Percentiles rank a stretch among this genome's conserved stretches.
Evolutionary conservation across 352 stramenopile species (phyloP).

Genomic region (Pythium folliculosum): DNA sequence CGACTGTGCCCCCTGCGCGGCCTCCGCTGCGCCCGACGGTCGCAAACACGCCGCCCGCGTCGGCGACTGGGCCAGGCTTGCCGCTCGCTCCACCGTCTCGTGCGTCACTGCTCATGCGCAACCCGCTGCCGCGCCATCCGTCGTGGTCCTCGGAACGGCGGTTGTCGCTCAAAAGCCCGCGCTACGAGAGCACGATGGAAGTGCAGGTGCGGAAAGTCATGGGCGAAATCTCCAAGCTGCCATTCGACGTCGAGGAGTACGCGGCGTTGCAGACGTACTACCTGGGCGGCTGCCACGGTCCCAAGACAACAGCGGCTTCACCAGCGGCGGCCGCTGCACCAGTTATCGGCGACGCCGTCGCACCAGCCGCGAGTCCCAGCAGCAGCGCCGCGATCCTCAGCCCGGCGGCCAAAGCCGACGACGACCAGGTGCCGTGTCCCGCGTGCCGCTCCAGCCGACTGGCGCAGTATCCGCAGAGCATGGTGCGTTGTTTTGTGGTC

Average conservation of each 20-base stretch:
- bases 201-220: slow-evolving; percentile 71
- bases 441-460: slow-evolving; percentile 45
- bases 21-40: slow-evolving; percentile 14
- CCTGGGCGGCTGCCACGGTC: slow-evolving; percentile 48
- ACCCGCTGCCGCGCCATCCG: slow-evolving; percentile 18
- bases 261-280: slow-evolving; percentile 64
- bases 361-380: slow-evolving; percentile 11
- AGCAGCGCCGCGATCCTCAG: slow-evolving; percentile 6
- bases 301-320: slow-evolving; percentile 24
- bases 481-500: slow-evolving; percentile 32
- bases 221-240: slow-evolving; percentile 56
- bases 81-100: neutral
- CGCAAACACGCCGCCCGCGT: neutral
- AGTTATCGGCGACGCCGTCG: neutral
- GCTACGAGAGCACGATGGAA: slow-evolving; percentile 75
- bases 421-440: slow-evolving; percentile 27
- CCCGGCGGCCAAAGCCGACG: neutral
- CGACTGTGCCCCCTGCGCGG: slow-evolving; percentile 8
- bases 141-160: slow-evolving; percentile 42
- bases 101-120: slow-evolving; percentile 14
- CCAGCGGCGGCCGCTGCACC: neutral
- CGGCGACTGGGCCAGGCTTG: neutral
- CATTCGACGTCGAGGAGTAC: slow-evolving; percentile 71
- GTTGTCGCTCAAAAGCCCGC: slow-evolving; percentile 65
- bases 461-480: slow-evolving; percentile 54